Conservation (phyloP, 2,329 filamentous ascomycete genomes). For the Atkinsonella texensis region DNA sequence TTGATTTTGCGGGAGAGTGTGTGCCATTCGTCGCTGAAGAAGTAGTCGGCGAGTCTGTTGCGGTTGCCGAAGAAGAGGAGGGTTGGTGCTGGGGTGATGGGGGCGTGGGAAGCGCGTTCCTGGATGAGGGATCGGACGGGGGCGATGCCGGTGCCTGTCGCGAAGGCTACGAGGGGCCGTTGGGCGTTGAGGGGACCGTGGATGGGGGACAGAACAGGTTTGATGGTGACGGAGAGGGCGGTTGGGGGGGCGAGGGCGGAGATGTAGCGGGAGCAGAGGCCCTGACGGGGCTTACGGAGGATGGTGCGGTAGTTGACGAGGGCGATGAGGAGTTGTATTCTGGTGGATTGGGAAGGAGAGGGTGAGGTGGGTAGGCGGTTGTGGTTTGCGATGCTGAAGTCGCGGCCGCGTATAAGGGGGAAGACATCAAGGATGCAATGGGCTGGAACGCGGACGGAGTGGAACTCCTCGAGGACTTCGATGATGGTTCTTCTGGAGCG, state of each 20-base stretch:
- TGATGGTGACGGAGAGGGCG: conserved; percentile 47
- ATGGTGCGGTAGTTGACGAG: conserved; percentile 88
- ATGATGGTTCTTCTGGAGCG: conserved; percentile 81
- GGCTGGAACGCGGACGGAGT: conserved; percentile 70
- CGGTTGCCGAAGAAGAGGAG: conserved; percentile 79
- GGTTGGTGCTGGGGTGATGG: conserved; percentile 22
- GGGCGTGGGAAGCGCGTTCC: conserved; percentile 41
- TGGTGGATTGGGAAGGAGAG: conserved; percentile 18
- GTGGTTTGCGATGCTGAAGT: conserved; percentile 85
- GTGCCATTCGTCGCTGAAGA: conserved; percentile 69
- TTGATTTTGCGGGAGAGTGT: conserved; percentile 11
- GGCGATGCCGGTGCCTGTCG: conserved; percentile 77
- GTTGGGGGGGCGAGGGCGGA: conserved; percentile 48
- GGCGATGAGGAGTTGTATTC: conserved; percentile 64
- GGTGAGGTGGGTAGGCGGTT: conserved; percentile 23
- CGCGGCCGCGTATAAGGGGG: conserved; percentile 72
- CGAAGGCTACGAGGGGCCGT: conserved; percentile 62
- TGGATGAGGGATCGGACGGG: conserved; percentile 73
- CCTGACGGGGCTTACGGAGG: conserved; percentile 70
- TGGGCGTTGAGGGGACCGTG: conserved; percentile 23
- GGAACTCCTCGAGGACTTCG: conserved; percentile 85
- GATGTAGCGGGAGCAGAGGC: conserved; percentile 84
- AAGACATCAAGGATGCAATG: conserved; percentile 60
- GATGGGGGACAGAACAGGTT: conserved; percentile 32
- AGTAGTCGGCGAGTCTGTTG: conserved; percentile 63